Conservation (phyloP, 2,329 filamentous ascomycete species). For the Fusarium setosum region DNA sequence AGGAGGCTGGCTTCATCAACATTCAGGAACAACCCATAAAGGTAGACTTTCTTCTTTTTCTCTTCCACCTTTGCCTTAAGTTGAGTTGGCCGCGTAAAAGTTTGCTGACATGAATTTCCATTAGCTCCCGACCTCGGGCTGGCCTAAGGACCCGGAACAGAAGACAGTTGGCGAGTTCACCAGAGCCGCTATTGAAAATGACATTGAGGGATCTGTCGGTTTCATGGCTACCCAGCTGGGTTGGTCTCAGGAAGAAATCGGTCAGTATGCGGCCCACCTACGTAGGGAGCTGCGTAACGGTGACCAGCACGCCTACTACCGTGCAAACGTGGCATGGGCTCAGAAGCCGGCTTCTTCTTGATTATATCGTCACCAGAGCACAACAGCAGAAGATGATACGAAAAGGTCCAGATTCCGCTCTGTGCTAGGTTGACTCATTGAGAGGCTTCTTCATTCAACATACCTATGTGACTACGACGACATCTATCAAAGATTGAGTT, state of each 20-base stretch:
- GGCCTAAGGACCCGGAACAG: constrained; percentile 50
- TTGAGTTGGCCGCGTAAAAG: not conserved
- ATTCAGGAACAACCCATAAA: constrained; percentile 46
- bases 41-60: not conserved
- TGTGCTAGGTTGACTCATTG: too few relatives aligned
- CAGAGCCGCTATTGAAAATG: constrained; percentile 46
- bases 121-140: constrained; percentile 52
- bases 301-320: constrained; percentile 39
- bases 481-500: too few relatives aligned
- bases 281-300: constrained; percentile 41
- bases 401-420: too few relatives aligned
- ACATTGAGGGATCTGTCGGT: constrained; percentile 46
- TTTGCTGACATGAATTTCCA: not conserved
- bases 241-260: constrained; percentile 47
- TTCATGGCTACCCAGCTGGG: constrained; percentile 47
- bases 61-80: too few relatives aligned
- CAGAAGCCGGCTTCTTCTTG: constrained; percentile 31
- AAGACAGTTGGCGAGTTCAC: constrained; percentile 52
- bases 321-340: constrained; percentile 40
- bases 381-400: too few relatives aligned
- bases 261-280: constrained; percentile 46
- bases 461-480: too few relatives aligned
- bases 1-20: constrained; percentile 43
- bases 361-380: too few relatives aligned
- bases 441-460: too few relatives aligned